These are phyloP conservation scores for Lyophyllum decastes DNA, from an alignment of 768 basidiomycete genomes.

Conservation along the genomic window DNA sequence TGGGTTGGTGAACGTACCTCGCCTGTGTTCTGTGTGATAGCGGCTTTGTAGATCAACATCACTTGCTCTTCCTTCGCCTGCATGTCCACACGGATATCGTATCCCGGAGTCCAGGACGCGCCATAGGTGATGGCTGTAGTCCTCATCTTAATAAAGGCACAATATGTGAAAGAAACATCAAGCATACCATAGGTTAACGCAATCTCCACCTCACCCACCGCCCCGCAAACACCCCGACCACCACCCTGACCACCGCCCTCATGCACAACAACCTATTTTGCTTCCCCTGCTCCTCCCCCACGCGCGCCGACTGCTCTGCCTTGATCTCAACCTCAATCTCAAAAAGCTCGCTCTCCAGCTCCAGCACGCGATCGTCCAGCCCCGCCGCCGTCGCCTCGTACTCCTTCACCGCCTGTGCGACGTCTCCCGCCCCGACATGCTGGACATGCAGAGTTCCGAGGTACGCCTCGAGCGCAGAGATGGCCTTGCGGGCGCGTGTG, in stretches of 20 bases:
- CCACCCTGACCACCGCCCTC: too few relatives aligned
- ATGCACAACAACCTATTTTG: too few relatives aligned
- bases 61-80: slow-evolving; percentile 31
- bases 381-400: slow-evolving; percentile 34
- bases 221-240: slow-evolving; percentile 38
- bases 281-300: too few relatives aligned
- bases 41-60: slow-evolving; percentile 39
- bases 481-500: slow-evolving; percentile 27
- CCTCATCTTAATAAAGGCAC: background rate
- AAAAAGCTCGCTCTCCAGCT: slow-evolving; percentile 28
- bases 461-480: slow-evolving; percentile 33
- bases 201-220: slow-evolving; percentile 38
- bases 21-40: slow-evolving; percentile 40
- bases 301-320: slow-evolving; percentile 25
- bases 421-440: slow-evolving; percentile 27
- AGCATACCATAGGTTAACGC: slow-evolving; percentile 38
- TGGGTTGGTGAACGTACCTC: slow-evolving; percentile 38
- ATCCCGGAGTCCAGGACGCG: slow-evolving; percentile 32
- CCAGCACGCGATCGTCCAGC: slow-evolving; percentile 31
- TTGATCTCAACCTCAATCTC: slow-evolving; percentile 23
- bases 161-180: background rate
- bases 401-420: slow-evolving; percentile 29
- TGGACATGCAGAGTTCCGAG: slow-evolving; percentile 34
- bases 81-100: slow-evolving; percentile 42
- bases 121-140: slow-evolving; percentile 5